Base-by-base conservation (phyloP, 148 eudicot species). In the Drosera capensis region DNA sequence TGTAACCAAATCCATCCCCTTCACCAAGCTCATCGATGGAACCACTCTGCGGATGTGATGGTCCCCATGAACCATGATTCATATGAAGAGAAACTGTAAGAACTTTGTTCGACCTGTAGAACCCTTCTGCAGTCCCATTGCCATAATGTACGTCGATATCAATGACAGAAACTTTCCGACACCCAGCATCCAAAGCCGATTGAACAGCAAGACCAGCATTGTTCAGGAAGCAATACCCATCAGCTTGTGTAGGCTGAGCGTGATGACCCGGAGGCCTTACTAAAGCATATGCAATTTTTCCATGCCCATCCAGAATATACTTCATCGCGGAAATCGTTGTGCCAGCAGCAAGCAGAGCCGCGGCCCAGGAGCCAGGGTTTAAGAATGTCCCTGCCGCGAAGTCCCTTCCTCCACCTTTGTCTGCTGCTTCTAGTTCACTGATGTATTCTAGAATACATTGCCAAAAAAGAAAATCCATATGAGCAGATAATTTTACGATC, bases 51-150 rank as follows among this genome's bases (percentile, higher is more conserved):
- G 99, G 95, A 77, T 90, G 85, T 24, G 99, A 90, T 0, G 94
- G 64, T 4, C 99, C 99, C 99, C 99, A 90, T 17, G 99, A 78
- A 54, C 99, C 77, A 56, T 90, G 99, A 62, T 81, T 85, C 99
- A 90, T 90, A 58, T 90, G 99, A 60, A 90, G 84, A 1, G 99
- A 90, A 23, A 85, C 55, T 8, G 99, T 85, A 21, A 90, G 80
- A 30, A 90, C 95, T 54, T 68, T 63, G 60, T 72, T 60, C 0
- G 95, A 75, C 12, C 44, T 29, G 35, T 80, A 84, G 49, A 90
- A 90, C 12, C 99, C 95, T 60, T 90, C 77, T 8, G 95, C 93
- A 23, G 94, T 85, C 7, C 99, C 99, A 55, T 90, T 90, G 8
- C 99, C 99, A 46, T 78, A 78, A 46, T 90, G 99, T 58, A 90